phyloP scores from a whole-genome alignment of 768 basidiomycete species.

The Boletus vinaceobasis region DNA sequence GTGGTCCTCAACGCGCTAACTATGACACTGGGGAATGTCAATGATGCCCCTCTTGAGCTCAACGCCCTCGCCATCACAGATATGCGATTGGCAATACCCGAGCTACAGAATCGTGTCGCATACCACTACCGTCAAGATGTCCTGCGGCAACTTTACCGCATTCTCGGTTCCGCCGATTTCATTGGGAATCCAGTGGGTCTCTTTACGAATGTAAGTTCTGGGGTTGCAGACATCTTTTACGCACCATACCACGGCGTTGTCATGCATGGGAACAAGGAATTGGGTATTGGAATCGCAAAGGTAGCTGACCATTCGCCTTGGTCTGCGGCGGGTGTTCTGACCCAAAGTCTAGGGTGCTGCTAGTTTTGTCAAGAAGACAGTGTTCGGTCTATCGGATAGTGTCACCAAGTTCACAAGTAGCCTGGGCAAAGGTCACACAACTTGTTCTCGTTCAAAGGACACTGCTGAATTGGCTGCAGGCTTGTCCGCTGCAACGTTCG shows the following conservation, averaged over 20 bases:
- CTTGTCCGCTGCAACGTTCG: slow-evolving; percentile 93
- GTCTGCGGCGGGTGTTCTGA: slow-evolving; percentile 11
- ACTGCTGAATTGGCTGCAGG: slow-evolving; percentile 44
- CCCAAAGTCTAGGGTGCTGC: slow-evolving; percentile 73
- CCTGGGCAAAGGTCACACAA: slow-evolving; percentile 79
- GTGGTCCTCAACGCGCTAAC: slow-evolving; percentile 92
- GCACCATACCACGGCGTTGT: slow-evolving; percentile 97
- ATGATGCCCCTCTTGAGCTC: slow-evolving; percentile 90
- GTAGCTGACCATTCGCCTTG: slow-evolving; percentile 35
- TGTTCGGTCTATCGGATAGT: slow-evolving; percentile 94
- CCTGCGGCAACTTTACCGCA: slow-evolving; percentile 89
- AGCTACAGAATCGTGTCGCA: slow-evolving; percentile 77
- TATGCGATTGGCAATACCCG: slow-evolving; percentile 81
- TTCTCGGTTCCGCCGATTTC: slow-evolving; percentile 98
- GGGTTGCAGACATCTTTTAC: slow-evolving; percentile 97
- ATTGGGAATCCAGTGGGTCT: slow-evolving; percentile 94
- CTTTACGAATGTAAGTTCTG: slow-evolving; percentile 97
- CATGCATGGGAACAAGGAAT: slow-evolving; percentile 91
- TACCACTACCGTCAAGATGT: slow-evolving; percentile 95
- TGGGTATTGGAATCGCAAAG: slow-evolving; percentile 94
- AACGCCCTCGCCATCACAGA: slow-evolving; percentile 95
- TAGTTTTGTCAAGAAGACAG: slow-evolving; percentile 97
- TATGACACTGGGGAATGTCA: slow-evolving; percentile 96
- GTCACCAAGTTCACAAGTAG: slow-evolving; percentile 98
- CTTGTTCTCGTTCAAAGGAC: not conserved